Evolutionary conservation across 768 basidiomycete genomes (phyloP).

Genomic region (Tulasnella sp.): DNA sequence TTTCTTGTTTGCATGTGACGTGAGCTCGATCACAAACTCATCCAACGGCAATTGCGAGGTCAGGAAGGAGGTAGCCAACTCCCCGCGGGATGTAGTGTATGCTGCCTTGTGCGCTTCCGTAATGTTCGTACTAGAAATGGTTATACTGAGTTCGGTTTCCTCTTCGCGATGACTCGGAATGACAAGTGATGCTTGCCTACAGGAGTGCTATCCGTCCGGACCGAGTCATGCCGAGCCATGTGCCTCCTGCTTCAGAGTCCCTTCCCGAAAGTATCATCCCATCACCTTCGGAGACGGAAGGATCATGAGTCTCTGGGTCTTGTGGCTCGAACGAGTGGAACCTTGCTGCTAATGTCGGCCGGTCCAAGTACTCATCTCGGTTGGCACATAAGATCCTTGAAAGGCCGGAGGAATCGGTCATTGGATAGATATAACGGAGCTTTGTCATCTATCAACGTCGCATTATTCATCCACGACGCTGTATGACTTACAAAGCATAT

Average conservation of each 20-base stretch:
- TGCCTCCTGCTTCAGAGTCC: slow-evolving; percentile 62
- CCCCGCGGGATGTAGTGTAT: slow-evolving; percentile 53
- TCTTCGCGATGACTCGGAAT: slow-evolving; percentile 2
- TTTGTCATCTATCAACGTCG: no score
- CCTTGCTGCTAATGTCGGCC: slow-evolving; percentile 7
- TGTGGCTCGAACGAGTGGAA: slow-evolving; percentile 16
- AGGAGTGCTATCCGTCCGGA: slow-evolving; percentile 57
- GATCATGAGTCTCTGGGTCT: background rate
- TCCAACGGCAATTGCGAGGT: slow-evolving; percentile 31
- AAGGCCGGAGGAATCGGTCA: background rate
- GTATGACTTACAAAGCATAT: slow-evolving; percentile 13
- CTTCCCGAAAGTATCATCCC: slow-evolving; percentile 55
- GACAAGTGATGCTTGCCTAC: slow-evolving; percentile 34
- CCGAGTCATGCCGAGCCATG: slow-evolving; percentile 67
- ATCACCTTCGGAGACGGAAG: background rate
- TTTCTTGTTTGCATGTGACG: slow-evolving; percentile 30
- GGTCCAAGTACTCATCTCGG: slow-evolving; percentile 15
- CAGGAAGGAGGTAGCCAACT: slow-evolving; percentile 57
- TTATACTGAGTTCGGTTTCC: background rate
- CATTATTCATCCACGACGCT: background rate
- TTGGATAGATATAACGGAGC: no score
- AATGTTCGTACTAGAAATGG: slow-evolving; percentile 62
- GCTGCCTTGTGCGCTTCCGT: slow-evolving; percentile 41
- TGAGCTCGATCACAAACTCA: slow-evolving; percentile 37
- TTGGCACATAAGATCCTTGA: slow-evolving; percentile 18